phyloP scores from a whole-genome alignment of 441 rosid genomes.

The Corymbia calophylla region DNA sequence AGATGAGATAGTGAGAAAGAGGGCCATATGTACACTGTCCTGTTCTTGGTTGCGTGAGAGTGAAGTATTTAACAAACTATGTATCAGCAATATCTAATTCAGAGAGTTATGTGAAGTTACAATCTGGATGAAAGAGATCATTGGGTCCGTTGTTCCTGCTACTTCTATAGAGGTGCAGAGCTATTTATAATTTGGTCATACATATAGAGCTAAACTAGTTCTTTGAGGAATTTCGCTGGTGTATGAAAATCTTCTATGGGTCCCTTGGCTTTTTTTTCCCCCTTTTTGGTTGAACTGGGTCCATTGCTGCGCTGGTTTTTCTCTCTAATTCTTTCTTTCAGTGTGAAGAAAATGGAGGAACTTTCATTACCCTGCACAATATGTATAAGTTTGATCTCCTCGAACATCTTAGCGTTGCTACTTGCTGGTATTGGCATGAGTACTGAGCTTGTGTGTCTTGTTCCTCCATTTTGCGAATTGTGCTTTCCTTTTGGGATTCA shows the following conservation, averaged over 20 bases:
- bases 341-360: background rate
- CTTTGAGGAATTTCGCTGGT: background rate
- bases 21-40: background rate
- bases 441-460: background rate
- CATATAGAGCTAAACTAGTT: background rate
- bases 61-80: background rate
- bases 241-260: background rate
- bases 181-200: background rate
- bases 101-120: background rate
- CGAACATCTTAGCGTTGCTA: background rate
- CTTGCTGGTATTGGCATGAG: background rate
- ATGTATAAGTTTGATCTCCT: background rate
- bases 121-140: background rate
- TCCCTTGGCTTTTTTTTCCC: background rate
- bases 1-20: background rate
- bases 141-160: background rate
- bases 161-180: background rate
- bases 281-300: background rate
- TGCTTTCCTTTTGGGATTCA: background rate
- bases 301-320: background rate
- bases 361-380: background rate
- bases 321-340: background rate
- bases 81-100: background rate
- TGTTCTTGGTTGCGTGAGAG: background rate
- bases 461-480: background rate